Evolutionary conservation across 148 eudicot species (phyloP), one percentile per base, ranked within the genome.

Genomic region (Talinum fruticosum): DNA sequence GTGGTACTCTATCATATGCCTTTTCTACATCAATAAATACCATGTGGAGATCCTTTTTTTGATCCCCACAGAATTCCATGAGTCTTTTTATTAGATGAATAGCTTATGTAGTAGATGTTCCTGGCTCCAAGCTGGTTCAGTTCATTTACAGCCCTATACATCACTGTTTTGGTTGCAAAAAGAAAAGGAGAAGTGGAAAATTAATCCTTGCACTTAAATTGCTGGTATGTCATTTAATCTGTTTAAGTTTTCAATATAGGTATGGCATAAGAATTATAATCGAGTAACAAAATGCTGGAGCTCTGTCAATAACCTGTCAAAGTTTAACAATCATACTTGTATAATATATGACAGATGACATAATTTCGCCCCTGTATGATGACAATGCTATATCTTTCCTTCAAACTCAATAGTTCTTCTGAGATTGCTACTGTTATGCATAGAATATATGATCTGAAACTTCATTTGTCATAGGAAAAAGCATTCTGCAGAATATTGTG

Each of bases 401-500:
- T 28, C 36, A 49, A 38, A 34, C 23, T n/a, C 6, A 72, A 14
- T 36, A 68, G 32, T 33, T 80, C 32, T 45, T 62, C 33, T 59
- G 64, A 21, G 54, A 32, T 79, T 69, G 53, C 79, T 64, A 66
- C 0, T 68, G 75, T 16, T 19, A 51, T 70, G 45, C 14, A 21
- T 41, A 16, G 18, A 64, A 29, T 14, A 59, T 47, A 15, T 74
- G 72, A 10, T 70, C 45, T 79, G 61, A 79, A 66, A 74, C 67
- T 82, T 54, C 36, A 41, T 82, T 70, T 73, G 51, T 78, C 59
- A 54, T 78, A 89, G 93, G 87, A 69, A 80, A 82, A 84, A 79
- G 38, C 93, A 86, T 83, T 82, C 88, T 47, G 75, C 72, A 45
- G 90, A 84, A 79, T 87, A 86, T 74, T 89, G 93, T 85, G 88